Base-by-base conservation (phyloP, 805 yeast genomes). In the Pichia thaimueangensis region DNA sequence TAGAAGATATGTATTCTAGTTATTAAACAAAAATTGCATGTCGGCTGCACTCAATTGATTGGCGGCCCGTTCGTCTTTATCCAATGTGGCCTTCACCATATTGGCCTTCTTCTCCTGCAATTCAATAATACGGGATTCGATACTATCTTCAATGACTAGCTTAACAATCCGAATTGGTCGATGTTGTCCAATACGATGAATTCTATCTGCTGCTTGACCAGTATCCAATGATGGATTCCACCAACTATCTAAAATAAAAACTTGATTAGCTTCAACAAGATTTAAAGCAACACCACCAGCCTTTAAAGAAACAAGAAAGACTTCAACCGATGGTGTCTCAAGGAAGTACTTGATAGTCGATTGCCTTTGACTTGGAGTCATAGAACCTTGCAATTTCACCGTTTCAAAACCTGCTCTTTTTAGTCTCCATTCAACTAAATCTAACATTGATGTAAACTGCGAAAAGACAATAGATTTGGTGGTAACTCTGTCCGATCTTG, bases 231-330 rank as follows among this genome's bases (percentile, higher is more conserved):
- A 84, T 1, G 97, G 97, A 59, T 93, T 94, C 97, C 98, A 93
- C 98, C 98, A 93, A 28, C 97, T 97, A 56, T 93, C 99, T 70
- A 93, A 70, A 35, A 93, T 72, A 53, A 93, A 93, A 36, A 93
- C 97, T 56, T 91, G 97, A 3, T 94, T 88, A 0, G 98, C 97
- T 56, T 94, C 99, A 57, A 96, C 91, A 50, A 93, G 70, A 59
- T 93, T 93, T 51, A 93, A 70, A 0, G 98, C 98, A 33, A 93
- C 98, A 65, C 99, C 99, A 52, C 99, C 99, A 0, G 99, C 99
- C 58, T 93, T 93, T 54, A 93, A 72, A 28, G 96, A 87, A 8
- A 93, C 98, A 49, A 93, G 64, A 58, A 93, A 93, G 8, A 93
- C 95, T 61, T 93, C 98, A 30, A 91, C 96, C 34, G 75, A 75